Base-by-base conservation (phyloP, 2,329 filamentous ascomycete species). In the Neopestalotiopsis sp. region DNA sequence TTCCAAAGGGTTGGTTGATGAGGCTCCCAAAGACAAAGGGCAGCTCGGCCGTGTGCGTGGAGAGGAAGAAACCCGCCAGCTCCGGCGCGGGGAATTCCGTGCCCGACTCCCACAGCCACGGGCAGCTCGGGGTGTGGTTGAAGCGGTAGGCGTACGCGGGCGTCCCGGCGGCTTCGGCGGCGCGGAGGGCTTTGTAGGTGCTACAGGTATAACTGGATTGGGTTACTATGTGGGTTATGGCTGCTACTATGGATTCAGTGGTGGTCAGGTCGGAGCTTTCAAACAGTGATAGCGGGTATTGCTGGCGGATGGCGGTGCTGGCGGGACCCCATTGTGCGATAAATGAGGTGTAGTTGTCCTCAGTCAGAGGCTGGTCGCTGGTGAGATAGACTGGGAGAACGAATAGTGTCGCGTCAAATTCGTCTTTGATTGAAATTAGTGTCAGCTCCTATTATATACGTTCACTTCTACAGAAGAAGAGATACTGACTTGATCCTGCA, bases 61-160 rank as follows among this genome's bases (percentile, higher is more conserved):
- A 60, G 57, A 60, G 57, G 32, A 60, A 60, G 5, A 14, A 30
- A 14, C 30, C 28, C 6, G 57, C 28, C 57, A 60, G 20, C 4
- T 30, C 57, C 28, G 57, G 28, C 17, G 17, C 14, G 0, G 45
- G 45, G n/a, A 52, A 52, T 9, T n/a, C 45, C 45, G n/a, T 20
- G 45, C 45, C 45, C 45, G 45, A 52, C 45, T 52, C 45, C 45
- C 45, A 52, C 9, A 60, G 28, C 57, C 57, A 60, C 13, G 57
- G 28, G 30, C 57, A 60, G 17, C 57, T 60, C 28, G 57, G 57
- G 28, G 57, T 60, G 12, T 60, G 57, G 28, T 60, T 60, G 57
- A 60, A 60, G 28, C 32, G 57, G 10, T 60, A 60, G 6, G 57
- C 32, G 28, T 60, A 60, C n/a, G 32, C 57, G 14, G 4, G 45